Conservation (phyloP, 1,139 yeast species). For the Debaryomyces sp. region DNA sequence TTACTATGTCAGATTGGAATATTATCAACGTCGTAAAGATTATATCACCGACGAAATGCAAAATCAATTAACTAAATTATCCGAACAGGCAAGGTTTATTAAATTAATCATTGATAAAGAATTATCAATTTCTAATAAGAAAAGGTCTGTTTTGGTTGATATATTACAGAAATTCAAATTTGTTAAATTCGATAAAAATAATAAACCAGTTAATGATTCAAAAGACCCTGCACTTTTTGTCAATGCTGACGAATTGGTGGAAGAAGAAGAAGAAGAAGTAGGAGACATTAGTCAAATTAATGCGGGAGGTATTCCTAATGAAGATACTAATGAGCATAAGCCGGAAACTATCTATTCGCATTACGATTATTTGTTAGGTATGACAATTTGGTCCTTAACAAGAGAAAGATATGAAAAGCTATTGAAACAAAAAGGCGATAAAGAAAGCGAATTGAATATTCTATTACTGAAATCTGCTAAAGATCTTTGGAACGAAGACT, state of each 20-base stretch:
- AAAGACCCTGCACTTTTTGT: conserved; percentile 22
- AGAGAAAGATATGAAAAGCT: conserved; percentile 83
- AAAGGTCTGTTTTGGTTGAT: conserved; percentile 63
- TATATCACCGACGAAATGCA: conserved; percentile 68
- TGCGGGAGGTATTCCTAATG: conserved; percentile 30
- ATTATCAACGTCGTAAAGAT: conserved; percentile 90
- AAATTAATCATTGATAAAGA: conserved; percentile 82
- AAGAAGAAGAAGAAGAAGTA: conserved; percentile 39
- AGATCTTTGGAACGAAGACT: conserved; percentile 84
- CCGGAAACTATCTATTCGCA: conserved; percentile 55
- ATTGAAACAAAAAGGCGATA: conserved; percentile 68
- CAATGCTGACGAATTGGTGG: conserved; percentile 31
- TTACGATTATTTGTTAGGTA: conserved; percentile 76
- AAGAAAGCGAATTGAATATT: conserved; percentile 69
- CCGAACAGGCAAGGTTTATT: conserved; percentile 89
- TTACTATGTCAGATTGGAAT: conserved; percentile 83
- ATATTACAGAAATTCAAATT: conserved; percentile 67
- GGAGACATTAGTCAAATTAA: conserved; percentile 44
- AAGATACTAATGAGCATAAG: conserved; percentile 29
- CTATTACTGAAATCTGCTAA: conserved; percentile 75
- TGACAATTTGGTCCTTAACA: conserved; percentile 94
- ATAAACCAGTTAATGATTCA: conserved; percentile 46
- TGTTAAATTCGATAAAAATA: conserved; percentile 73
- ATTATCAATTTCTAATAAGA: conserved; percentile 72
- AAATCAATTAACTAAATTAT: conserved; percentile 70